A percentile compares a stretch with the other conserved stretches of the same genome.
phyloP scores from a whole-genome alignment of 2,329 filamentous ascomycete species.

The Cytospora paraplurivora region DNA sequence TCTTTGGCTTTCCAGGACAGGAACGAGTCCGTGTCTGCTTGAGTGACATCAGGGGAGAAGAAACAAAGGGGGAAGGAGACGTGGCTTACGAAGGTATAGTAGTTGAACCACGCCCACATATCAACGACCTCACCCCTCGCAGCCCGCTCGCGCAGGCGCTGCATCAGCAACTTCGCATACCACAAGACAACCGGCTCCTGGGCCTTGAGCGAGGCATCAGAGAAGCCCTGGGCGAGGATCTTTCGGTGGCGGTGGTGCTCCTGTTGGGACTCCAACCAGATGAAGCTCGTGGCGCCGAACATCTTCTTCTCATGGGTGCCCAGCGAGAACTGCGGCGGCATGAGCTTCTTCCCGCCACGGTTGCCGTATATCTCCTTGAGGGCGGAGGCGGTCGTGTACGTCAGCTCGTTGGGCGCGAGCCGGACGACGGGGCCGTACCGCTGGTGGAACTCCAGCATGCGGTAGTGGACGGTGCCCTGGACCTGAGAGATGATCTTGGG shows the following conservation, averaged over 20 bases:
- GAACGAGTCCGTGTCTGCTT: too few species aligned
- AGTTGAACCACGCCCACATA: slow-evolving; percentile 35
- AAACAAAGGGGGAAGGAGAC: too few species aligned
- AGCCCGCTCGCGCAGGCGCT: slow-evolving; percentile 29
- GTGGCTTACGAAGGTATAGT: slow-evolving; percentile 30
- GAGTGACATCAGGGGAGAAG: neutral
- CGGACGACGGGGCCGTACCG: slow-evolving; percentile 28
- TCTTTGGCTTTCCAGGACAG: too few species aligned
- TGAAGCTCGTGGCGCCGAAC: slow-evolving; percentile 29
- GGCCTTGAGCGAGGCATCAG: slow-evolving; percentile 33
- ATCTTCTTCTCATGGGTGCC: slow-evolving; percentile 28
- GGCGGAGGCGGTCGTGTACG: slow-evolving; percentile 24
- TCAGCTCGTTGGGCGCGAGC: slow-evolving; percentile 28
- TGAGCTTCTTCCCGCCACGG: slow-evolving; percentile 19
- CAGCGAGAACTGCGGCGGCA: slow-evolving; percentile 28
- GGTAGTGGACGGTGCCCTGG: slow-evolving; percentile 23
- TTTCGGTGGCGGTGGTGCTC: slow-evolving; percentile 32
- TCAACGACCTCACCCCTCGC: slow-evolving; percentile 30
- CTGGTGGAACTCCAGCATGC: slow-evolving; percentile 27
- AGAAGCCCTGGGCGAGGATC: slow-evolving; percentile 34
- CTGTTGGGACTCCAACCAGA: slow-evolving; percentile 26
- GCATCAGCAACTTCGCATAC: slow-evolving; percentile 30
- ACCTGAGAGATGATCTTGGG: slow-evolving; percentile 28
- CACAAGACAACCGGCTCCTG: slow-evolving; percentile 33
- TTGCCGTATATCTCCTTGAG: slow-evolving; percentile 27